Evolutionary conservation across 2,329 filamentous ascomycete species (phyloP), one percentile per base, ranked within the genome.

Genomic region (Microcera coccophila): DNA sequence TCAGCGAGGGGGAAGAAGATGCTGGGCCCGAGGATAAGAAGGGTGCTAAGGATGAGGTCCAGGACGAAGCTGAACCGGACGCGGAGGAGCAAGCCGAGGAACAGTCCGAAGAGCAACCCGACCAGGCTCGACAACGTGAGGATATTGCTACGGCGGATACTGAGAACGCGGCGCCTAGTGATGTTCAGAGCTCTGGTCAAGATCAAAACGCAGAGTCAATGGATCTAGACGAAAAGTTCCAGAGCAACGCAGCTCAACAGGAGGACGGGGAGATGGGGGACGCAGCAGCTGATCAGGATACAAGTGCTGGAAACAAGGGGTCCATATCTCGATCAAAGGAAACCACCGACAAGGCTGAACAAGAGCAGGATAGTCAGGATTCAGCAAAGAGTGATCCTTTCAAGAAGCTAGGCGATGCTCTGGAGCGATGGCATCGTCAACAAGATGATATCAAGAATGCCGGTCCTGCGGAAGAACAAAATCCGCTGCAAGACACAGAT

Each of bases 381-480:
- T 66, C 66, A 7, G 65, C 69, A 41, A 67, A 66, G 29, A 67
- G 73, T 35, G 81, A 93, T 53, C 87, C 90, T 1, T 95, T 96
- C 75, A 93, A 93, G 69, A 94, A 95, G 60, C 79, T 98, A 21
- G 93, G 93, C 17, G 90, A 98, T 68, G 85, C 89, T 5, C 74
- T 98, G 22, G 90, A 97, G 63, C 81, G 85, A 55, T 98, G 90
- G 88, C 90, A 97, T 64, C 81, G 87, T 45, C 87, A 90, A 59
- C 87, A 94, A 58, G 81, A 80, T 36, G 85, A 95, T 48, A 97
- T 98, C 55, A 72, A 78, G 61, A 76, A 85, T 44, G 62, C 66
- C 4, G 57, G 61, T 15, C 69, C 77, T 2, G 71, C 80, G 41
- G 61, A 68, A 11, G 53, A 55, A 14, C 46, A 54, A 34, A 50